Base-by-base conservation (phyloP, 139 green algal genomes). In the Edaphochlamys debaryana region DNA sequence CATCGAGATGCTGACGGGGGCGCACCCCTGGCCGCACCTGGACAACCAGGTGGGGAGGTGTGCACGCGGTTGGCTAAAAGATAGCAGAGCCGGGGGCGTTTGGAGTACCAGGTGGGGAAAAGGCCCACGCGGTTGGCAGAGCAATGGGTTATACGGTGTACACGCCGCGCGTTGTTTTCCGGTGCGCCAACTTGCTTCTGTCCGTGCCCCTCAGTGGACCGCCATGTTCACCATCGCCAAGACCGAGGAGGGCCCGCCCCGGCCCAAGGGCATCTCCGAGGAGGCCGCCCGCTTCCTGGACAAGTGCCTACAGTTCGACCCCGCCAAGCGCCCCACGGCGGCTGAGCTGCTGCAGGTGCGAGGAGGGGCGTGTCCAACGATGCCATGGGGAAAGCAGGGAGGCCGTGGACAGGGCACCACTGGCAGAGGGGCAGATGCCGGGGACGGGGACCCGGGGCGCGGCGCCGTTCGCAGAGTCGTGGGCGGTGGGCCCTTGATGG, bases 1-100 rank as follows among this genome's bases (percentile, higher is more conserved):
- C 34, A 94, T 99, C 17, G 97, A 99, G 88, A 99, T 99, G 97
- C 85, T 94, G 6, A 98, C 95, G 0, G 97, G 95, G 48, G 94
- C 94, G 70, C 90, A 92, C 76, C 91, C 91, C 54, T 94, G 90
- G 91, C 89, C 87, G 7, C 73, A 89, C 48, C 62, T 87, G 23
- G 84, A 93, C 79, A 90, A 90, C 84, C 75, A 63, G 56, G 56
- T 63, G 56, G 56, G 52, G 48, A 54, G 48, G 15, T 58, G 50
- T 9, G 50, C 25, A 22, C 9, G 50, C 6, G 77, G n/a, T n/a
- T n/a, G n/a, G n/a, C n/a, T n/a, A n/a, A n/a, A n/a, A n/a, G n/a
- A n/a, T n/a, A n/a, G n/a, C n/a, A n/a, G n/a, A n/a, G n/a, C n/a
- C n/a, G n/a, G n/a, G n/a, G n/a, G n/a, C n/a, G n/a, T n/a, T n/a